A percentile compares a stretch with the other conserved stretches of the same genome.
These are phyloP conservation scores for Hyphopichia khmerensis DNA, from an alignment of 1,139 yeast genomes.

Conservation along the genomic window DNA sequence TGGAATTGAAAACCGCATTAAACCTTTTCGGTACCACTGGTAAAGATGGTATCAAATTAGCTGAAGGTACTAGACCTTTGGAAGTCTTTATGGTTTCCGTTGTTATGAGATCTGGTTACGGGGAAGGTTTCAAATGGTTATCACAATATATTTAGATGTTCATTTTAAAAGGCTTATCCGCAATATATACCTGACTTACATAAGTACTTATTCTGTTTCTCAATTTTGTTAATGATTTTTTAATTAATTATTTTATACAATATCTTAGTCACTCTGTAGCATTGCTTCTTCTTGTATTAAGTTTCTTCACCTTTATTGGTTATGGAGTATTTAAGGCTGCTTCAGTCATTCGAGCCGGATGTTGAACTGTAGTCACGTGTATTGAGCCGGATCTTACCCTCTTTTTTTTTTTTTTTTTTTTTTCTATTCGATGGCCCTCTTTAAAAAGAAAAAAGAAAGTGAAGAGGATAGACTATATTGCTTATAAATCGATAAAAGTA, in stretches of 20 bases:
- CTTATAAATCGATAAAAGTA: too few species aligned
- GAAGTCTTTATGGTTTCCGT: slow-evolving; percentile 98
- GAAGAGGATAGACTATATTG: neutral
- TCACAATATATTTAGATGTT: slow-evolving; percentile 76
- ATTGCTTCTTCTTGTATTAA: too few species aligned
- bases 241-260: too few species aligned
- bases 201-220: too few species aligned
- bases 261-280: too few species aligned
- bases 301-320: too few species aligned
- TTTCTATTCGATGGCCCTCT: neutral
- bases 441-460: neutral
- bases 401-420: neutral
- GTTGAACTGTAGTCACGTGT: too few species aligned
- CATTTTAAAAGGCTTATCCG: neutral
- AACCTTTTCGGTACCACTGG: slow-evolving; percentile 88
- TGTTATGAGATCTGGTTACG: slow-evolving; percentile 95
- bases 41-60: slow-evolving; percentile 67
- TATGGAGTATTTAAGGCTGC: too few species aligned
- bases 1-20: slow-evolving; percentile 87
- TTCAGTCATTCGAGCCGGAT: too few species aligned
- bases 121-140: slow-evolving; percentile 95
- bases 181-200: neutral
- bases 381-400: too few species aligned
- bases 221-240: too few species aligned
- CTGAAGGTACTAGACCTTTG: slow-evolving; percentile 82